Evolutionary conservation across 768 basidiomycete genomes (phyloP).

Genomic region (Suillus americanus): DNA sequence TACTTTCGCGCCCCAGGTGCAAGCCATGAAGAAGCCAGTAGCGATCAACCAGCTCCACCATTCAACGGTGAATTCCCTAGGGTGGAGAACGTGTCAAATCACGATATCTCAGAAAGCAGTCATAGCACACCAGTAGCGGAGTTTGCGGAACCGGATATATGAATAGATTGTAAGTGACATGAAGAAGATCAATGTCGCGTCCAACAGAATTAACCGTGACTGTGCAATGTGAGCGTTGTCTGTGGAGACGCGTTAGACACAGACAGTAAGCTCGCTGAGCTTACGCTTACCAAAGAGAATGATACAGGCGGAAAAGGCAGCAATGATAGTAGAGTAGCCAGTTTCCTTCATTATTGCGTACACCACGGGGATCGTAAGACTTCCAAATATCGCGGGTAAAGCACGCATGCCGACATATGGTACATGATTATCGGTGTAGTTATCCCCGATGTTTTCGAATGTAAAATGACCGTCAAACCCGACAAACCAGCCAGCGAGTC

Average conservation of each 20-base stretch:
- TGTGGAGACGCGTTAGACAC: constrained; percentile 31
- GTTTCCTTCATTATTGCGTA: constrained; percentile 98
- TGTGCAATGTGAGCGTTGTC: constrained; percentile 97
- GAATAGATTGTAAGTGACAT: constrained; percentile 91
- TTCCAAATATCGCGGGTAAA: constrained; percentile 88
- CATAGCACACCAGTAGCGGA: constrained; percentile 74
- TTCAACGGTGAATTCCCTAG: constrained; percentile 78
- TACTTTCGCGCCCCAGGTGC: constrained; percentile 97
- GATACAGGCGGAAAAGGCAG: constrained; percentile 84
- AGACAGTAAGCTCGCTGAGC: background rate
- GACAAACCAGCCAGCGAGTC: constrained; percentile 92
- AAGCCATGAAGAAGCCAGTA: constrained; percentile 92
- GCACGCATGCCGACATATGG: constrained; percentile 94
- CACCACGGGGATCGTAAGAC: constrained; percentile 86
- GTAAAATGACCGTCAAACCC: constrained; percentile 94
- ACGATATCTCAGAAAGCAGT: background rate
- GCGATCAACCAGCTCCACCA: constrained; percentile 96
- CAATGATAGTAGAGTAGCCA: constrained; percentile 89
- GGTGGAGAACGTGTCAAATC: constrained; percentile 8
- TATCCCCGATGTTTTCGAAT: constrained; percentile 96
- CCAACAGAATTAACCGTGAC: constrained; percentile 94
- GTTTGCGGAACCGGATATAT: constrained; percentile 92
- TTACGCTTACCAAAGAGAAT: constrained; percentile 79
- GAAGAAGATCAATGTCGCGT: constrained; percentile 93
- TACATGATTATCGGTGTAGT: constrained; percentile 81